Conservation (phyloP, 768 basidiomycete species). For the Boletus fagicola region DNA sequence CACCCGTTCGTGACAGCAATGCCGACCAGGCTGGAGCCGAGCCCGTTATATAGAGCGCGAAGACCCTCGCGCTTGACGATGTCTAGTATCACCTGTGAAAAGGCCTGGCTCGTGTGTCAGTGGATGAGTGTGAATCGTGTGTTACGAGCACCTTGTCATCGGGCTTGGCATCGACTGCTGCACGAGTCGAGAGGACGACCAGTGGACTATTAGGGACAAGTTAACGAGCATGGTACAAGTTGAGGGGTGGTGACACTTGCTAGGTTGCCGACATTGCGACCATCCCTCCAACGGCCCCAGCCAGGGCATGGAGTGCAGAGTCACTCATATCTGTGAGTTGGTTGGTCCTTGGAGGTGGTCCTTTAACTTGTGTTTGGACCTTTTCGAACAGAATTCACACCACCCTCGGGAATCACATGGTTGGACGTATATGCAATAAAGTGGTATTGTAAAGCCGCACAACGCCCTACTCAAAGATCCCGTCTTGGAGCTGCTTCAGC, state of each 20-base stretch:
- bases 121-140: not conserved
- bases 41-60: conserved; percentile 80
- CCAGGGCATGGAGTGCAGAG: conserved; percentile 80
- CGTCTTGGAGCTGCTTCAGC: conserved; percentile 45
- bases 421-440: not conserved
- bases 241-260: conserved; percentile 41
- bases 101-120: conserved; percentile 44
- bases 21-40: conserved; percentile 81
- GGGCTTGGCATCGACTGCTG: conserved; percentile 84
- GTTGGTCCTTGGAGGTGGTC: not conserved
- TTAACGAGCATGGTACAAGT: not conserved
- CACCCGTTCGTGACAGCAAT: conserved; percentile 93
- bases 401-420: conserved; percentile 18
- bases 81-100: conserved; percentile 65
- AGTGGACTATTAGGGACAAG: conserved; percentile 60
- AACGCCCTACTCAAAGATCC: conserved; percentile 17
- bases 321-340: conserved; percentile 52
- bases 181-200: conserved; percentile 88
- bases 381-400: not conserved
- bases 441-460: not conserved
- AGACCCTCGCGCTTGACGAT: conserved; percentile 84
- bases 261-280: conserved; percentile 89
- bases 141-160: conserved; percentile 61
- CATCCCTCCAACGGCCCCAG: conserved; percentile 90
- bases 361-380: not conserved